These are phyloP conservation scores for Plantago rigida DNA, from an alignment of 305 asterid genomes.

Conservation along the genomic window DNA sequence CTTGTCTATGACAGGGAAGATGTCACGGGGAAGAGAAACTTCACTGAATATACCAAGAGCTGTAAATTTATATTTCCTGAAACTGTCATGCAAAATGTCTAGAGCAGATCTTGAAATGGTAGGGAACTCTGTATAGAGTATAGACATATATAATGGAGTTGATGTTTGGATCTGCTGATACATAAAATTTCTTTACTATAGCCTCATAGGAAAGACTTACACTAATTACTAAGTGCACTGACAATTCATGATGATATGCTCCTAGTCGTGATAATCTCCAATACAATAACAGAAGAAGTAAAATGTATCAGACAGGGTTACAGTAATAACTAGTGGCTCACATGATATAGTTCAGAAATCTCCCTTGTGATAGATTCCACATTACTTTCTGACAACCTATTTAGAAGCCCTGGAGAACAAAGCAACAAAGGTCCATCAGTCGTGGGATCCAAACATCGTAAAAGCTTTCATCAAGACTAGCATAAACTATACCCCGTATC, in stretches of 20 bases:
- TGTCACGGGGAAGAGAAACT: conserved; percentile 1
- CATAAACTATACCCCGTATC: conserved; percentile 49
- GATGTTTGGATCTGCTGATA: not conserved
- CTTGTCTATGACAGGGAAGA: not conserved
- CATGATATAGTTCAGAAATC: conserved; percentile 51
- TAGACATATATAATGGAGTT: not conserved
- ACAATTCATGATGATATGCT: conserved; percentile 5
- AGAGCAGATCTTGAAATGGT: conserved; percentile 1
- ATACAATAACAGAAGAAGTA: conserved; percentile 8
- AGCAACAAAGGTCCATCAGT: not conserved
- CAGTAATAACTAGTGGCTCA: conserved; percentile 26
- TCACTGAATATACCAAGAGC: not conserved
- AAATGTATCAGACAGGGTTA: conserved; percentile 6
- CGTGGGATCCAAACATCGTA: conserved; percentile 13
- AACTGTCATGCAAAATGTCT: not conserved
- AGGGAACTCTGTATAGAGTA: not conserved
- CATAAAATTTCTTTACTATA: no score
- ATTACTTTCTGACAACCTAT: conserved; percentile 71
- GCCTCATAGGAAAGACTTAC: no score
- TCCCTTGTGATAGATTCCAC: conserved; percentile 71
- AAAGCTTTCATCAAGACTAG: not conserved
- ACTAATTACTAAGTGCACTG: not conserved
- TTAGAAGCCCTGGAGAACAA: conserved; percentile 57
- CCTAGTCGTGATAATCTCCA: conserved; percentile 8
- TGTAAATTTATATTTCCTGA: conserved; percentile 8